Base-by-base conservation (phyloP, 176 grass and related monocot species). In the Cenchrus purpureus region DNA sequence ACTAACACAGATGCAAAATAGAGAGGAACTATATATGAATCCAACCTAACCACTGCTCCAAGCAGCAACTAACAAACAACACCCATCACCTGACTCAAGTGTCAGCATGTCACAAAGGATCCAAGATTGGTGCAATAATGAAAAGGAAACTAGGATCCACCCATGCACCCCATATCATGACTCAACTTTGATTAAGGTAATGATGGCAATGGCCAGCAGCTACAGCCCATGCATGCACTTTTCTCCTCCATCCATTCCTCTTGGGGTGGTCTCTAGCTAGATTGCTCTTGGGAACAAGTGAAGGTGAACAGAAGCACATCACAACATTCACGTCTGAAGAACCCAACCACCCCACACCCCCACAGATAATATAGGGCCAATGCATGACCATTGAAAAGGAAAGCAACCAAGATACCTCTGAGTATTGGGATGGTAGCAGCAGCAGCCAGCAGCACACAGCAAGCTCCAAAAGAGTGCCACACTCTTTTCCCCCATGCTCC, bases 121-220 rank as follows among this genome's bases (percentile, higher is more conserved):
- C 80, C 89, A 74, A 84, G 51, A 67, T 84, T 74, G 84, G 79
- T 29, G 73, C 53, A 75, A 85, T 77, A 82, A 81, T 83, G 79
- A 34, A 86, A 25, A 51, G 62, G 66, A 59, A 90, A 79, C 66
- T 86, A 82, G 79, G 73, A 79, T 83, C 80, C 72, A 77, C 65
- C 84, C 72, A 67, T 67, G 71, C 65, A 66, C 16, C 29, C 29
- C 63, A 42, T 68, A 37, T 65, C 76, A 56, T 82, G 65, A 6
- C 69, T 12, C 57, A 29, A 12, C 76, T 79, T 89, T 95, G 92
- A 97, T 95, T 95, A 92, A 77, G 25, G 79, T 74, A 86, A 94
- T 90, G 88, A 97, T 92, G 92, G 78, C 73, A 64, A 44, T 93
- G 42, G 51, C 48, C 79, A 77, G 78, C 81, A 88, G 67, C 90